A percentile compares a stretch with the other conserved stretches of the same genome.
Conservation (phyloP, 352 stramenopile genomes). For the Phytophthora vignae region DNA sequence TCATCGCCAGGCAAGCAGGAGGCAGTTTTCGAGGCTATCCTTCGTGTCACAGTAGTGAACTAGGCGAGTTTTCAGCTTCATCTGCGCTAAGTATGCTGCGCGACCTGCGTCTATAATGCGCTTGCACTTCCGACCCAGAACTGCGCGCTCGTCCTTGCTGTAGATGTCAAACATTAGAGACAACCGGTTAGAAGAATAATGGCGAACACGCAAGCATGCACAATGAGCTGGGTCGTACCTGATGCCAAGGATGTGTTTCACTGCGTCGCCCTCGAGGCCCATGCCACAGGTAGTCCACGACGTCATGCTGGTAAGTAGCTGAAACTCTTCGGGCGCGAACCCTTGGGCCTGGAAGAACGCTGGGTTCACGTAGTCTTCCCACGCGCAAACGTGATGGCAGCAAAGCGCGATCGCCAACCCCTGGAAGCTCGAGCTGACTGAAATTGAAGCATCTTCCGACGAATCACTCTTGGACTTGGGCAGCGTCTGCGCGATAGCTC, state of each 20-base stretch:
- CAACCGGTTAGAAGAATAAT: slow-evolving; percentile 9
- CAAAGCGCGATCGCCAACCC: slow-evolving; percentile 80
- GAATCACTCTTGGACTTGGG: slow-evolving; percentile 15
- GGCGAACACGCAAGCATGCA: not conserved
- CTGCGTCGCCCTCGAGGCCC: slow-evolving; percentile 64
- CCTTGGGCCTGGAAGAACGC: slow-evolving; percentile 64
- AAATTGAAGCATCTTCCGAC: slow-evolving; percentile 1
- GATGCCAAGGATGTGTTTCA: slow-evolving; percentile 75
- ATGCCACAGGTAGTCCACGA: slow-evolving; percentile 87
- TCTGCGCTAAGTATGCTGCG: slow-evolving; percentile 57
- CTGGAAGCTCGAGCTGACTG: slow-evolving; percentile 51
- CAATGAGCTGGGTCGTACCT: slow-evolving; percentile 27
- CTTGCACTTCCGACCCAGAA: slow-evolving; percentile 79
- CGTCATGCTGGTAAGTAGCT: slow-evolving; percentile 71
- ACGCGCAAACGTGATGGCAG: slow-evolving; percentile 82
- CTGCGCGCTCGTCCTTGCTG: slow-evolving; percentile 72
- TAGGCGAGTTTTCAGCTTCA: slow-evolving; percentile 67
- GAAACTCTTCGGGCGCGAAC: slow-evolving; percentile 68
- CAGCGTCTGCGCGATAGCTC: slow-evolving; percentile 68
- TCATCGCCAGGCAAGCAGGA: slow-evolving; percentile 74
- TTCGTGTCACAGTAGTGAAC: slow-evolving; percentile 81
- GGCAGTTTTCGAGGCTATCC: slow-evolving; percentile 85
- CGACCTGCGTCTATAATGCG: slow-evolving; percentile 78
- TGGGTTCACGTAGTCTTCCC: slow-evolving; percentile 79
- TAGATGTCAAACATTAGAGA: not conserved